These are phyloP conservation scores for Coprinellus aureogranulatus DNA, from an alignment of 768 basidiomycete genomes.

Conservation along the genomic window DNA sequence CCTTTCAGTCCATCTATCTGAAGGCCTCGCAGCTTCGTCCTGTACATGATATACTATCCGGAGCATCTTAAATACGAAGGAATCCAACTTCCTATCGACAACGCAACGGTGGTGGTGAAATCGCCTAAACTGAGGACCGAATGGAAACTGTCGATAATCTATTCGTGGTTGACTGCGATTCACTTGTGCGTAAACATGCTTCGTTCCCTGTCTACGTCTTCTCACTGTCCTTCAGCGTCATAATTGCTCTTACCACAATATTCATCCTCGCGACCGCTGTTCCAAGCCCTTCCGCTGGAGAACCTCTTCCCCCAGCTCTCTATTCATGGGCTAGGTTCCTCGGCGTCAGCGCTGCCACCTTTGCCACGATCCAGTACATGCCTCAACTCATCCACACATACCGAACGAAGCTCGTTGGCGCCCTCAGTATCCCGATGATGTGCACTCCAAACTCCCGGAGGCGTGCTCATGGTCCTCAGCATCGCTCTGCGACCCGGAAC, in stretches of 20 bases:
- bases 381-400: constrained; percentile 87
- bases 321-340: constrained; percentile 79
- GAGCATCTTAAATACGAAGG: constrained; percentile 66
- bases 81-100: constrained; percentile 20
- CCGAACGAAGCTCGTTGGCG: constrained; percentile 76
- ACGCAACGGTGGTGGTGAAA: constrained; percentile 41
- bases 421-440: constrained; percentile 95
- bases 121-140: constrained; percentile 55
- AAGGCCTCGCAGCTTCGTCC: constrained; percentile 60
- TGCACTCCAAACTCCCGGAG: constrained; percentile 86
- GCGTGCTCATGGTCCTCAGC: constrained; percentile 80
- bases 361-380: constrained; percentile 83
- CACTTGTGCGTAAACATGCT: constrained; percentile 63
- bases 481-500: constrained; percentile 62
- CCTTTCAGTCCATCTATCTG: background rate
- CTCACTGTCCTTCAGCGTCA: constrained; percentile 34
- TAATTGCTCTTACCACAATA: constrained; percentile 60
- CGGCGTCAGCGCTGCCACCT: constrained; percentile 73
- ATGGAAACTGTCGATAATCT: constrained; percentile 76
- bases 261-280: constrained; percentile 51
- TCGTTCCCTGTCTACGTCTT: background rate
- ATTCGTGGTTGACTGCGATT: constrained; percentile 65
- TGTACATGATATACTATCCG: constrained; percentile 94
- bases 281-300: constrained; percentile 29
- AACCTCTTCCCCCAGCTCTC: constrained; percentile 31